A percentile compares a stretch with the other conserved stretches of the same genome.
Conservation (phyloP, 371 early-diverging fungal species). For the Actinomortierella wolfii region DNA sequence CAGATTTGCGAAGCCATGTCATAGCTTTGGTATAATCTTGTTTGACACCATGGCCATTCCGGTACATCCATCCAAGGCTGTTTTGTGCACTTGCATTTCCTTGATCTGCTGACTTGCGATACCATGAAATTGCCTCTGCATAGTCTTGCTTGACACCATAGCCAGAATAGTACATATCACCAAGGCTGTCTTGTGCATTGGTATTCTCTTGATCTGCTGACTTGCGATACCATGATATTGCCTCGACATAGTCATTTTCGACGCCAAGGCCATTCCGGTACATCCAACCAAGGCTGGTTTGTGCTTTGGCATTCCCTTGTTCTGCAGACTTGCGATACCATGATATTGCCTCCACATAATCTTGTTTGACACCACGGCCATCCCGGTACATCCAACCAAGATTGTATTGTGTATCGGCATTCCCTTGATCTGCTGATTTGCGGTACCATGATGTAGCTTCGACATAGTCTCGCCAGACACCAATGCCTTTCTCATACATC, state of each 20-base stretch:
- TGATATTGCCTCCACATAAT: not conserved
- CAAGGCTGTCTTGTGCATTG: no score
- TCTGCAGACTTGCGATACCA: slow-evolving; percentile 75
- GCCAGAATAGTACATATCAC: slow-evolving; percentile 87
- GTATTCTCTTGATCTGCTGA: no score
- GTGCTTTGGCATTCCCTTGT: no score
- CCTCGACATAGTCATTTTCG: no score
- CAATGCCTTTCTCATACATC: slow-evolving; percentile 67
- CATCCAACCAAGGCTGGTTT: slow-evolving; percentile 74
- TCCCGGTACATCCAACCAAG: slow-evolving; percentile 53
- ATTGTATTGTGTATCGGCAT: slow-evolving; percentile 68
- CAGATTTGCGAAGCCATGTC: slow-evolving; percentile 71
- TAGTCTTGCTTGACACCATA: slow-evolving; percentile 62
- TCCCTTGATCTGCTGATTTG: slow-evolving; percentile 54
- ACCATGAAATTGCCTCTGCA: slow-evolving; percentile 62
- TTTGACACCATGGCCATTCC: slow-evolving; percentile 80
- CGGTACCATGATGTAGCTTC: slow-evolving; percentile 63
- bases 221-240: no score
- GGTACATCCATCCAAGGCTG: no score
- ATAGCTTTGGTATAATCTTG: slow-evolving; percentile 70
- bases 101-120: no score
- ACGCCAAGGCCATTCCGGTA: no score
- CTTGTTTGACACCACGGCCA: no score
- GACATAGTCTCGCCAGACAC: slow-evolving; percentile 52
- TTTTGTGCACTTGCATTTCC: no score